Conservation (phyloP, 2,329 filamentous ascomycete species). For the Daldinia sp. region DNA sequence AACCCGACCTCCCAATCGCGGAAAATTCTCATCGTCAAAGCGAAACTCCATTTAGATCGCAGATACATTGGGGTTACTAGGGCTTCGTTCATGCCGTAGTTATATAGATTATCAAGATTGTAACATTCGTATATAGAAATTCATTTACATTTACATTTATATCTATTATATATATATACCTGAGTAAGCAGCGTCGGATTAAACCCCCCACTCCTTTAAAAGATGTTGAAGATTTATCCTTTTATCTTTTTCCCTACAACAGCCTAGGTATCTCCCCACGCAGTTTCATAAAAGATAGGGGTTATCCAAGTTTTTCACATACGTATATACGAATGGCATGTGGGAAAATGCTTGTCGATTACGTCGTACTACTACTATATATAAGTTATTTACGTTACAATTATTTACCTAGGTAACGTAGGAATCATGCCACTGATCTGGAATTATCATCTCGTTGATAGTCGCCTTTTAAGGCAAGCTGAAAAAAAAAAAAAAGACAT, state of each 20-base stretch:
- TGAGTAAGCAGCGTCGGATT: constrained; percentile 1
- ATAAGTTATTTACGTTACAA: background rate
- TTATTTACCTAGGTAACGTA: background rate
- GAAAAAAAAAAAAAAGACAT: background rate
- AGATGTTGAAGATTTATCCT: background rate
- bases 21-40: constrained; percentile 28
- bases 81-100: background rate
- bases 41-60: constrained; percentile 19
- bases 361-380: constrained; percentile 19
- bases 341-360: constrained; percentile 17
- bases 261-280: background rate
- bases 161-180: background rate
- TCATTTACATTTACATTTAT: background rate
- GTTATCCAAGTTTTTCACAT: constrained; percentile 4
- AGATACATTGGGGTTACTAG: constrained; percentile 2
- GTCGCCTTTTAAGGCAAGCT: constrained; percentile 13
- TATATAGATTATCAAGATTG: background rate
- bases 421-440: constrained; percentile 35
- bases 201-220: background rate
- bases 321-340: background rate
- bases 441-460: constrained; percentile 20
- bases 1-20: constrained; percentile 23
- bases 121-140: background rate
- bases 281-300: constrained; percentile 33
- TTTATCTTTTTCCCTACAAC: constrained; percentile 6